Percentiles rank a stretch among this genome's conserved stretches.
These are phyloP conservation scores for Mortierella sp. DNA, from an alignment of 371 early-diverging fungal species.

Conservation along the genomic window DNA sequence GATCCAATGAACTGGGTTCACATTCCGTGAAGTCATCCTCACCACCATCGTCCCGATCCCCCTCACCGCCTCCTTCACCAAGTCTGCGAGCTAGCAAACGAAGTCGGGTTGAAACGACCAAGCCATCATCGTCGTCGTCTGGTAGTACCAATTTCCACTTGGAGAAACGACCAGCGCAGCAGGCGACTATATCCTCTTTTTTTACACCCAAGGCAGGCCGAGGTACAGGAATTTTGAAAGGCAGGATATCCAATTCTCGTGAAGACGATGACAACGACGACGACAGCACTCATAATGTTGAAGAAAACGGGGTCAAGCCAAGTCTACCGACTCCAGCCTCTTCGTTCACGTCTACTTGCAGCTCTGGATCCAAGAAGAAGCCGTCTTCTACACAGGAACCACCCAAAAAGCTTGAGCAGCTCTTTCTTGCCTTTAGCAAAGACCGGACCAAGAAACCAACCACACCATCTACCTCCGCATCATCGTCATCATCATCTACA, in stretches of 20 bases:
- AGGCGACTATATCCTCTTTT: slow-evolving; percentile 31
- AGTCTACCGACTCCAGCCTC: no score
- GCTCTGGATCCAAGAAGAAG: background rate
- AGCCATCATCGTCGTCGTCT: no score
- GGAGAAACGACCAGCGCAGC: slow-evolving; percentile 3
- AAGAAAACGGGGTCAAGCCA: no score
- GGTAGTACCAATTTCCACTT: no score
- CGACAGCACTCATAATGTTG: no score
- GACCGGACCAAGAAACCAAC: slow-evolving; percentile 26
- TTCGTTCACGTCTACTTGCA: background rate
- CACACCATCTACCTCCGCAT: background rate
- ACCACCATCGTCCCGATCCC: background rate
- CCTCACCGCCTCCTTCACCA: slow-evolving; percentile 31
- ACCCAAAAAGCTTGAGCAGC: slow-evolving; percentile 41
- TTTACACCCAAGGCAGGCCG: slow-evolving; percentile 26
- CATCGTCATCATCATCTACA: slow-evolving; percentile 7
- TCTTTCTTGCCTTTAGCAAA: slow-evolving; percentile 39
- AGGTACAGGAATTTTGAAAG: slow-evolving; percentile 40
- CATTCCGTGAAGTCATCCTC: background rate
- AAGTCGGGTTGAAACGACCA: background rate
- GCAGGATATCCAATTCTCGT: background rate
- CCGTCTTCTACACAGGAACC: background rate
- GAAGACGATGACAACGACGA: background rate
- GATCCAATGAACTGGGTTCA: background rate
- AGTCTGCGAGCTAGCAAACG: slow-evolving; percentile 14